Base-by-base conservation (phyloP, 2,329 filamentous ascomycete genomes). In the Exophiala mesophila region DNA sequence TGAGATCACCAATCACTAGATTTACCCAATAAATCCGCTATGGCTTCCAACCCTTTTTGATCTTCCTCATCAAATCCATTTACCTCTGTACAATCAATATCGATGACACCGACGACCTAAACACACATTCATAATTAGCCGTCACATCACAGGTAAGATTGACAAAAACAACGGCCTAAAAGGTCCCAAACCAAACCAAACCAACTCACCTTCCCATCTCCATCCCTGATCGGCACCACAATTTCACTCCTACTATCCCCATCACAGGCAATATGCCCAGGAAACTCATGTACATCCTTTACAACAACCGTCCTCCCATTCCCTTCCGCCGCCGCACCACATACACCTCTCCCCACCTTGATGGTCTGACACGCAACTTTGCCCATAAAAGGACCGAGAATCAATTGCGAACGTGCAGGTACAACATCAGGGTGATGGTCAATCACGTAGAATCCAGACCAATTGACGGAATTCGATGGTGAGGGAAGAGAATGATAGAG, bases 261-360 rank as follows among this genome's bases (percentile, higher is more conserved):
- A 52, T 72, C 70, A 51, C 70, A 73, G 8, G 70, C 68, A 58
- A 73, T 72, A 57, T 73, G 70, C 3, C 69, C 69, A 8, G 67
- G 64, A 49, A 69, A 72, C 5, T 56, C 45, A 28, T 59, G 35
- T 35, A 72, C 68, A 44, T 72, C 68, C 1, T 58, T 54, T n/a
- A 73, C 68, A 8, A 70, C 36, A 2, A 69, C 51, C 1, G 64
- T 67, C 53, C 64, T 57, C 21, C 57, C 59, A 28, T 57, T 61
- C 2, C 42, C 39, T 28, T 59, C 56, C 1, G 68, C 68, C 2
- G 67, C 68, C 0, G 65, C 60, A 1, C 70, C 70, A 49, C 70
- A 72, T 4, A 72, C 70, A 5, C 70, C 70, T 30, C 60, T 60
- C 0, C 67, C 68, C 37, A 71, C 65, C 2, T 57, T 56, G 33